Percentiles rank a stretch among this genome's conserved stretches.
Evolutionary conservation across 78 protist species (phyloP).

Genomic region (Chrysochromulina tobinii): DNA sequence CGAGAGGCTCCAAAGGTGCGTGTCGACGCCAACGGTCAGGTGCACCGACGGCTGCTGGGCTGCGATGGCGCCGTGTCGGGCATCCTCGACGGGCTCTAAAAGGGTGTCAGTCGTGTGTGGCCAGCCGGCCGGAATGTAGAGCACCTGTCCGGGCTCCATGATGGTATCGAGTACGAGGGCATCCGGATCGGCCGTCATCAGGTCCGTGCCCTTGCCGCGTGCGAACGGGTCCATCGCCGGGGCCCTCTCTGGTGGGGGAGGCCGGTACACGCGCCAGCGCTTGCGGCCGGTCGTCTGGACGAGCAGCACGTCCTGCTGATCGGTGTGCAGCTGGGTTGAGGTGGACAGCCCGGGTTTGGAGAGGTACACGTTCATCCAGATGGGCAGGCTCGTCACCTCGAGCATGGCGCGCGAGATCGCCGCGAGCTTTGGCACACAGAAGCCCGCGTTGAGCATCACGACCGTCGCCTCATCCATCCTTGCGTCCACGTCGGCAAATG

Average conservation of each 20-base stretch:
- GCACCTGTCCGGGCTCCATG: not conserved
- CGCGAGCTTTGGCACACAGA: not conserved
- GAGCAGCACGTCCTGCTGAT: constrained; percentile 19
- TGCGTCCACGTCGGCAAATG: not conserved
- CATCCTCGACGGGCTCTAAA: not conserved
- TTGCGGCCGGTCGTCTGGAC: constrained; percentile 12
- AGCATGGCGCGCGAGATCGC: not conserved
- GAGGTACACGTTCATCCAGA: constrained; percentile 26
- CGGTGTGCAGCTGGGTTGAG: constrained; percentile 20
- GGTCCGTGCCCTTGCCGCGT: constrained; percentile 22
- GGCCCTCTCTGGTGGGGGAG: not conserved
- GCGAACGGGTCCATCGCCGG: not conserved
- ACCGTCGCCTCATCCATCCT: not conserved
- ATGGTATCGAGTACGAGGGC: not conserved
- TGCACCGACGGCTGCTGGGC: not conserved
- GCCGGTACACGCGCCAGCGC: constrained; percentile 24
- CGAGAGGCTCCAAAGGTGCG: constrained; percentile 7
- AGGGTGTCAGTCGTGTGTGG: not conserved
- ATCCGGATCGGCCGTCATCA: not conserved
- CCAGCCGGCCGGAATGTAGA: constrained; percentile 12
- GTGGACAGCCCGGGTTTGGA: not conserved
- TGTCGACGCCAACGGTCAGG: constrained; percentile 16
- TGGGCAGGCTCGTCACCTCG: constrained; percentile 1
- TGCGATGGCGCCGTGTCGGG: not conserved
- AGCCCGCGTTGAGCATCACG: not conserved